Evolutionary conservation across 2,329 filamentous ascomycete species (phyloP), one percentile per base, ranked within the genome.

Genomic region (Aspergillus sclerotialis): DNA sequence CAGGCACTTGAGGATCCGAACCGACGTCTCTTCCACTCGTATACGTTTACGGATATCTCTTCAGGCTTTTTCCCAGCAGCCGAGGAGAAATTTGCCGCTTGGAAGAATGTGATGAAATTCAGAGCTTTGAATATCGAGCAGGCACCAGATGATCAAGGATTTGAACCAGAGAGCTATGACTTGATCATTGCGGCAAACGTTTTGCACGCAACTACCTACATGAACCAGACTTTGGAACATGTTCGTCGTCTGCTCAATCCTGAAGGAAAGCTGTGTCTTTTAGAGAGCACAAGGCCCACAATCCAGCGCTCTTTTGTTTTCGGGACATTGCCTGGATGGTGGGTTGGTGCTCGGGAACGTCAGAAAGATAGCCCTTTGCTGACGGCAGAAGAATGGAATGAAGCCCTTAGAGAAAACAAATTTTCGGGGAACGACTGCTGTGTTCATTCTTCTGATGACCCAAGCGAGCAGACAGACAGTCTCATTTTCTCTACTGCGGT

Each of bases 261-360:
- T 1, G 67, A 65, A 1, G 70, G 69, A 0, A 62, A 64, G 30
- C 49, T 74, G 0, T 17, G 71, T 2, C 21, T 69, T 1, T 32
- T 63, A 2, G 69, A 73, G 38, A 38, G 60, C 7, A 56, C 46
- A 11, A 24, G 37, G 1, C n/a, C 6, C 5, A 7, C 7, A 21
- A 34, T 9, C 17, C 37, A 9, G 33, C 37, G 11, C 29, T 33
- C 10, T 9, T 35, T 5, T 30, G 40, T 53, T 2, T 52, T 62
- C 28, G 55, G 59, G 3, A 33, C 44, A 2, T 39, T 64, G 0
- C 46, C 56, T 2, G 59, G 58, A 1, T 64, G 57, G 60, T 63
- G 58, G 59, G 28, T 43, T 10, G 49, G 50, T 5, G 28, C 49
- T 26, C 14, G 42, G 7, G 46, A 47, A 9, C 40, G 54, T 1